Evolutionary conservation across 73 alveolate species (phyloP).

Genomic region (Uronychia setigera): DNA sequence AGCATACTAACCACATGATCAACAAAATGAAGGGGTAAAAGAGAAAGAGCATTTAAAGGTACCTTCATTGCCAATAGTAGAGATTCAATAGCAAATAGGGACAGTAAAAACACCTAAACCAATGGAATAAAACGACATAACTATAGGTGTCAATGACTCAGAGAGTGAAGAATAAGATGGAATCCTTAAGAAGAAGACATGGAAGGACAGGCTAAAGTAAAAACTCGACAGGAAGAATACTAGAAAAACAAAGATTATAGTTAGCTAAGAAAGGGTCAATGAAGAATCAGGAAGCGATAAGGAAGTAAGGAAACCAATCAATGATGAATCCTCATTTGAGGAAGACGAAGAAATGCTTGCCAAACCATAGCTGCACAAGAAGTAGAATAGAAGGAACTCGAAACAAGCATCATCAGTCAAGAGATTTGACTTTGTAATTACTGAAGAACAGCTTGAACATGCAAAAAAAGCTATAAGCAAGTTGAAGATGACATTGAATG

Average conservation of each 20-base stretch:
- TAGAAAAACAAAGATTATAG: background rate
- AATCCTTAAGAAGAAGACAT: background rate
- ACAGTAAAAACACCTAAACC: too few species aligned
- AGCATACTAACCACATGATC: too few species aligned
- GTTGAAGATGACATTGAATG: background rate
- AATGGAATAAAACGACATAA: too few species aligned
- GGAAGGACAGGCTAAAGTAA: background rate
- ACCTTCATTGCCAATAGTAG: too few species aligned
- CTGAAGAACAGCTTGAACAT: background rate
- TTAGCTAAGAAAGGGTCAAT: background rate
- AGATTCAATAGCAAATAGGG: too few species aligned
- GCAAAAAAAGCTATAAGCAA: background rate
- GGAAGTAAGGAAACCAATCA: background rate
- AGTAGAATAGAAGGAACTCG: background rate
- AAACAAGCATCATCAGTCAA: background rate
- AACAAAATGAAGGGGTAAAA: too few species aligned
- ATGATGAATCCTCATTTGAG: too few species aligned
- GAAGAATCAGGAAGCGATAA: background rate
- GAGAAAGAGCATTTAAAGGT: too few species aligned
- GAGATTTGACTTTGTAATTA: background rate
- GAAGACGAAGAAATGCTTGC: background rate
- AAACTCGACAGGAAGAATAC: background rate
- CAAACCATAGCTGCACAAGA: background rate
- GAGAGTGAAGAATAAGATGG: too few species aligned
- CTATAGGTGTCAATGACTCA: too few species aligned